Conservation (phyloP, 1,139 yeast genomes). For the Pichia sp. region DNA sequence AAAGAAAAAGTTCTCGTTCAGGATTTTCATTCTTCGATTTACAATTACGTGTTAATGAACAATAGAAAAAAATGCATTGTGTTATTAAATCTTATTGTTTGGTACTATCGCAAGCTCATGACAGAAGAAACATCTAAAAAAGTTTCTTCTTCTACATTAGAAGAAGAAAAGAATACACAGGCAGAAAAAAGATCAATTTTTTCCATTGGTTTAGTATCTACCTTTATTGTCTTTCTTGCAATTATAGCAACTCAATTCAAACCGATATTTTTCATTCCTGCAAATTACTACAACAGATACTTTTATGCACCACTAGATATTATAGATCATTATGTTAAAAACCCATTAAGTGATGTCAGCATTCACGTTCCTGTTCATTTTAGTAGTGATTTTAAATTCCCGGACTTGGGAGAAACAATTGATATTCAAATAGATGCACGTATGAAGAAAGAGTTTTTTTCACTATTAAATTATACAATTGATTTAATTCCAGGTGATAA, state of each 20-base stretch:
- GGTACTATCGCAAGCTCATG: too few relatives aligned
- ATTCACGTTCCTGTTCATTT: slow-evolving; percentile 31
- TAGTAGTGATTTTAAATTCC: slow-evolving; percentile 37
- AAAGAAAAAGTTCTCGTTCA: too few relatives aligned
- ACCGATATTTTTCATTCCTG: background rate
- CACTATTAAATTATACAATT: slow-evolving; percentile 16
- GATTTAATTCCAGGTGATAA: slow-evolving; percentile 14
- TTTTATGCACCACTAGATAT: slow-evolving; percentile 16
- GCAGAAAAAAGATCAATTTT: too few relatives aligned
- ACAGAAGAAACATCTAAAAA: too few relatives aligned
- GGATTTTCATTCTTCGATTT: too few relatives aligned
- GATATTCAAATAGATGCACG: slow-evolving; percentile 37
- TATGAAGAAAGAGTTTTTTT: slow-evolving; percentile 15
- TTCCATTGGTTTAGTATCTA: too few relatives aligned
- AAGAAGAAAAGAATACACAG: too few relatives aligned
- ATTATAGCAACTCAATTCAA: background rate
- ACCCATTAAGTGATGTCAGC: slow-evolving; percentile 27
- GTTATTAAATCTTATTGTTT: too few relatives aligned
- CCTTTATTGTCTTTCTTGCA: too few relatives aligned
- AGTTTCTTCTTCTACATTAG: too few relatives aligned
- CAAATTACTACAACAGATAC: slow-evolving; percentile 3
- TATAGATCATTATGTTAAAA: slow-evolving; percentile 19
- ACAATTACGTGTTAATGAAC: too few relatives aligned
- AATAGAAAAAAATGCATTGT: too few relatives aligned
- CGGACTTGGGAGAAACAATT: slow-evolving; percentile 42